Percentiles rank a stretch among this genome's conserved stretches.
These are phyloP conservation scores for Salix udensis DNA, from an alignment of 345 rosid species.

Conservation along the genomic window DNA sequence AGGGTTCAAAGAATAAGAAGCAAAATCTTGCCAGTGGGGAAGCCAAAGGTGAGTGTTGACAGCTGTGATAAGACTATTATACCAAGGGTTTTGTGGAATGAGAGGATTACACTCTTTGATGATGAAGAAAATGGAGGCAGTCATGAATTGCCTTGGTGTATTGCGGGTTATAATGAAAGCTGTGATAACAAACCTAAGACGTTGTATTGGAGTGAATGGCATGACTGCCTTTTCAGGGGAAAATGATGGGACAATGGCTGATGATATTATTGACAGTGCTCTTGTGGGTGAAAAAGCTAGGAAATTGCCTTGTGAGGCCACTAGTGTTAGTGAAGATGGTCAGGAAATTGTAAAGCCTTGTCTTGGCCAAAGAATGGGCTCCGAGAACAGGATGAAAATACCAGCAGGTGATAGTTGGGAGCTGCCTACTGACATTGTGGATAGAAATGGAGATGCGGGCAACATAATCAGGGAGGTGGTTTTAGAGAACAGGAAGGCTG, in stretches of 20 bases:
- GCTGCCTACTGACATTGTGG: neutral
- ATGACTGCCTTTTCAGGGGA: too few species aligned
- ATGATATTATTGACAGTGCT: neutral
- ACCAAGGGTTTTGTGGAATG: neutral
- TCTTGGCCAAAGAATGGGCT: neutral
- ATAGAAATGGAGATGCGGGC: neutral
- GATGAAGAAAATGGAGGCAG: neutral
- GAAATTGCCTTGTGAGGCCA: neutral
- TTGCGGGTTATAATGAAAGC: too few species aligned
- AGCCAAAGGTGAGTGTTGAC: neutral
- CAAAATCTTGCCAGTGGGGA: slow-evolving; percentile 6
- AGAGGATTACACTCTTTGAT: neutral
- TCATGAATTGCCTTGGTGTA: too few species aligned
- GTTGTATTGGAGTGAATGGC: too few species aligned
- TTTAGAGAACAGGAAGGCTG: neutral
- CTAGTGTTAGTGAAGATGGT: neutral
- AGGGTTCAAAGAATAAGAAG: slow-evolving; percentile 23
- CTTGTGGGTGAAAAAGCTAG: neutral
- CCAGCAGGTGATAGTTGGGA: neutral
- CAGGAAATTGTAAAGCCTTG: neutral
- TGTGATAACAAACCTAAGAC: too few species aligned
- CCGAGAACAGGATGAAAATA: neutral
- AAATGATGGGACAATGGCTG: neutral
- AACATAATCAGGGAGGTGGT: neutral
- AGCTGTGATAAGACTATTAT: neutral